Conservation (phyloP, 169 alveolate species). For the Ichthyophthirius multifiliis region DNA sequence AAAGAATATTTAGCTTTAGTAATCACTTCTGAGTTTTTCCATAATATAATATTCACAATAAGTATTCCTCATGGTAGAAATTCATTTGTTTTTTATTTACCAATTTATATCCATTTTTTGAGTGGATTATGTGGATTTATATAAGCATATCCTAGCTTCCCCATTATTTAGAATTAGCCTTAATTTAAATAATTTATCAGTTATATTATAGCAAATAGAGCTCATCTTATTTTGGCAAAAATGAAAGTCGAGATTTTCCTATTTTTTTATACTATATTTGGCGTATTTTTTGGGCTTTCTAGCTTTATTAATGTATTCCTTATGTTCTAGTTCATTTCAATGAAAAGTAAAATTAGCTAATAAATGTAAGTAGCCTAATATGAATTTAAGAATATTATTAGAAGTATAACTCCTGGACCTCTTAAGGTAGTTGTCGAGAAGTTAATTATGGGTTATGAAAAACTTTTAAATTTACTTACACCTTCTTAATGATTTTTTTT, state of each 20-base stretch:
- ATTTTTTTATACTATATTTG: background rate
- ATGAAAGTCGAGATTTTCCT: slow-evolving; percentile 1
- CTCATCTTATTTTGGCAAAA: background rate
- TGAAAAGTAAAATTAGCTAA: background rate
- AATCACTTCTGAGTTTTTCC: background rate
- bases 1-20: background rate
- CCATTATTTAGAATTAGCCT: background rate
- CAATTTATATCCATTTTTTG: background rate
- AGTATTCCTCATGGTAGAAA: slow-evolving; percentile 13
- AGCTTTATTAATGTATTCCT: background rate
- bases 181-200: background rate
- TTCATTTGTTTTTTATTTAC: background rate
- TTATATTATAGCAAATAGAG: background rate
- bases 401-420: background rate
- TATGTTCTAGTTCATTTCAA: slow-evolving; percentile 7
- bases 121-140: slow-evolving; percentile 5
- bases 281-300: background rate
- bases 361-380: background rate
- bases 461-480: background rate
- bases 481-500: background rate
- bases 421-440: background rate
- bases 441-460: background rate
- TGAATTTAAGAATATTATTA: background rate
- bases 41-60: background rate
- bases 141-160: background rate